Conservation (phyloP, 2,329 filamentous ascomycete genomes). For the Coniochaeta ligniaria region DNA sequence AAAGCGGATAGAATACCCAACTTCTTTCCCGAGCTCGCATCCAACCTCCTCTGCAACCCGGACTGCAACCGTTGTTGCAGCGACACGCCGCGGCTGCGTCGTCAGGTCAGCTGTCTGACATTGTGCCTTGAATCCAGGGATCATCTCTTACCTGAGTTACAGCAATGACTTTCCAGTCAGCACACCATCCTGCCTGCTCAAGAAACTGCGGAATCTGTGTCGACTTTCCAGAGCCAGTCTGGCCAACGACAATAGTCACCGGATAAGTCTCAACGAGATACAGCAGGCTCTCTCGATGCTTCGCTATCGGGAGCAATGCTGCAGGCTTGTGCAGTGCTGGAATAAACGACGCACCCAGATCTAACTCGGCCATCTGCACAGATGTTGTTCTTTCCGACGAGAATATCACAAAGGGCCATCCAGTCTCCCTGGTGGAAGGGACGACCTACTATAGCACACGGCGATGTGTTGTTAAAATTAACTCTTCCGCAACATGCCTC, state of each 20-base stretch:
- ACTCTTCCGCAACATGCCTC: not conserved
- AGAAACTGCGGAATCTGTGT: slow-evolving; percentile 93
- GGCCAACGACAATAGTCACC: slow-evolving; percentile 83
- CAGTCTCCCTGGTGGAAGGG: not conserved
- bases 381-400: not conserved
- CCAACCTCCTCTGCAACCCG: slow-evolving; percentile 85
- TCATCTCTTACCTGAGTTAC: slow-evolving; percentile 71
- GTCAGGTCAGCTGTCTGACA: slow-evolving; percentile 1
- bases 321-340: slow-evolving; percentile 81
- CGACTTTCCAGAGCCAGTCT: slow-evolving; percentile 92
- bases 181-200: slow-evolving; percentile 82
- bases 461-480: not conserved
- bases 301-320: slow-evolving; percentile 77
- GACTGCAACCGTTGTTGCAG: slow-evolving; percentile 81
- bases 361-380: slow-evolving; percentile 45
- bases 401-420: not conserved
- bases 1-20: slow-evolving; percentile 87
- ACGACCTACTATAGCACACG: not conserved
- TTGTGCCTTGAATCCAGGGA: not conserved
- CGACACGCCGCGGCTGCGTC: slow-evolving; percentile 75
- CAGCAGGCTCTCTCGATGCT: slow-evolving; percentile 69
- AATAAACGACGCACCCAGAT: slow-evolving; percentile 56
- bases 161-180: slow-evolving; percentile 73
- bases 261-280: slow-evolving; percentile 81
- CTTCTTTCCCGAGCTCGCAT: slow-evolving; percentile 80